Evolutionary conservation across 441 rosid genomes (phyloP).

Genomic region (Daphne laureola): DNA sequence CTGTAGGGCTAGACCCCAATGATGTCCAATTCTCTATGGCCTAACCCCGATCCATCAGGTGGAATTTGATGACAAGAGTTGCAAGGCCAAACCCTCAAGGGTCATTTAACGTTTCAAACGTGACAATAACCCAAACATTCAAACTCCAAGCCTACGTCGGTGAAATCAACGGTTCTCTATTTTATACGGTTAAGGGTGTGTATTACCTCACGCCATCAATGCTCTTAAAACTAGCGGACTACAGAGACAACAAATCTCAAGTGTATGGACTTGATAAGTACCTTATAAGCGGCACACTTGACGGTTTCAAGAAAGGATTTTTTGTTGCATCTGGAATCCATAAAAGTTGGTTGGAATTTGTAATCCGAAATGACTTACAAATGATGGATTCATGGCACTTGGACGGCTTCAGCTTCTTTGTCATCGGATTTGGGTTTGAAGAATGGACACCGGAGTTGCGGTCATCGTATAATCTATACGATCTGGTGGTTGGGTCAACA

Average conservation of each 20-base stretch:
- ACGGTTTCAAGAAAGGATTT: conserved; percentile 22
- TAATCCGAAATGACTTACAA: conserved; percentile 34
- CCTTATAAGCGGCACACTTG: conserved; percentile 25
- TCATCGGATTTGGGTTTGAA: conserved; percentile 54
- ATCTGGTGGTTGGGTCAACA: conserved; percentile 64
- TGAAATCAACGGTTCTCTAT: conserved; percentile 16
- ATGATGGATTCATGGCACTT: conserved; percentile 67
- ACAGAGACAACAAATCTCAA: conserved; percentile 30
- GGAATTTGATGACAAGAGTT: conserved; percentile 63
- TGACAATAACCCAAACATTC: conserved; percentile 43
- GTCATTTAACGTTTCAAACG: conserved; percentile 56
- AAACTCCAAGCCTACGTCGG: conserved; percentile 33
- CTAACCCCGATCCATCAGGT: conserved; percentile 54
- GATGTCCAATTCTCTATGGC: conserved; percentile 34
- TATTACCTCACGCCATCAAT: conserved; percentile 42
- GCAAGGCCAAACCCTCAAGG: conserved; percentile 87
- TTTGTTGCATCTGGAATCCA: conserved; percentile 41
- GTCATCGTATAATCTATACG: conserved; percentile 32
- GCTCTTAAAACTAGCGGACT: conserved; percentile 55
- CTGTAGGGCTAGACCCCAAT: conserved; percentile 38
- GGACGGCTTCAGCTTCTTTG: conserved; percentile 61
- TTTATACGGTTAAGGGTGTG: conserved; percentile 45
- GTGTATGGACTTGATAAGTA: conserved; percentile 32
- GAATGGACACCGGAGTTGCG: conserved; percentile 40
- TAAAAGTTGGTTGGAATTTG: conserved; percentile 58